These are phyloP conservation scores for Cordyceps pruinosa DNA, from an alignment of 2,329 filamentous ascomycete species.

Conservation along the genomic window DNA sequence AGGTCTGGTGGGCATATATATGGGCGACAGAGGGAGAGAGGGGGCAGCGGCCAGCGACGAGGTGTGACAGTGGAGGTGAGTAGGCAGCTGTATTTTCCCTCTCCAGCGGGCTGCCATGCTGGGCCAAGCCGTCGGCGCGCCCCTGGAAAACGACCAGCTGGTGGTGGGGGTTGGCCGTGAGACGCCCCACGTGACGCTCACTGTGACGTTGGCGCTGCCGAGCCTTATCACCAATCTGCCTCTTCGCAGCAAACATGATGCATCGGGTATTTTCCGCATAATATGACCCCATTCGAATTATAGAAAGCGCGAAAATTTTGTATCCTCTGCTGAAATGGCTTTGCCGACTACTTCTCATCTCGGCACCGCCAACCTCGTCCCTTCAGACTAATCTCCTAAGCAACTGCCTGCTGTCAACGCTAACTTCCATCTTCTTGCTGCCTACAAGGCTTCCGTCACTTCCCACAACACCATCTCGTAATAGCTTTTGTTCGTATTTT, in stretches of 20 bases:
- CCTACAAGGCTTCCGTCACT: neutral
- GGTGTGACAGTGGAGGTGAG: too few relatives aligned
- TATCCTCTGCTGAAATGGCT: too few relatives aligned
- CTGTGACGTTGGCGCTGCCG: constrained; percentile 11
- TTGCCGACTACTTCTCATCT: too few relatives aligned
- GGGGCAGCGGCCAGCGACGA: too few relatives aligned
- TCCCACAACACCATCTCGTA: neutral
- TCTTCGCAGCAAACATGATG: too few relatives aligned
- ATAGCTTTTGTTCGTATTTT: constrained; percentile 19
- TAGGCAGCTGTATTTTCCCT: neutral
- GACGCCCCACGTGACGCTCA: constrained; percentile 26
- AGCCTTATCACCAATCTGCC: constrained; percentile 1
- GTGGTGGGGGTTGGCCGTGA: constrained; percentile 27
- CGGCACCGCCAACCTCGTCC: too few relatives aligned
- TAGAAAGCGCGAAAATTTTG: too few relatives aligned
- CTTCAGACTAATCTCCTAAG: too few relatives aligned
- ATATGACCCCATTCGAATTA: too few relatives aligned
- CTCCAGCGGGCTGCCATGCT: neutral
- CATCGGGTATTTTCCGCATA: too few relatives aligned
- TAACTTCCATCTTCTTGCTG: neutral
- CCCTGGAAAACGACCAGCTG: neutral
- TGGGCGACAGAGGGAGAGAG: neutral
- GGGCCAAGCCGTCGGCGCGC: neutral
- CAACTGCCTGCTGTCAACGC: neutral
- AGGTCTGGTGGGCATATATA: constrained; percentile 9